Percentiles rank a stretch among this genome's conserved stretches.
phyloP scores from a whole-genome alignment of 1,284 basidiomycete genomes.

The Ustilago tritici region DNA sequence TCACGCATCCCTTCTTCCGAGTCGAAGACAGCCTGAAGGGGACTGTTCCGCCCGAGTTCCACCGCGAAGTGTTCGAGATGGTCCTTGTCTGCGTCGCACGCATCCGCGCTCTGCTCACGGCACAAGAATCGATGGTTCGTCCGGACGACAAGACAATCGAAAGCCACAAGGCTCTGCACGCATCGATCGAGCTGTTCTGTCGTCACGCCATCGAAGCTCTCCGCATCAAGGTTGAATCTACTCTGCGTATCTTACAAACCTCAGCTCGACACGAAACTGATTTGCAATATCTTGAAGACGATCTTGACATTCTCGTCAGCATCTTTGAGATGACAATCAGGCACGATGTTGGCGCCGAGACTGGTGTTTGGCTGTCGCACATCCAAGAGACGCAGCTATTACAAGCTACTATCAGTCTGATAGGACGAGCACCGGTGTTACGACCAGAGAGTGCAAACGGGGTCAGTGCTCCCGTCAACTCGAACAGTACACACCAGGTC shows the following conservation, averaged over 20 bases:
- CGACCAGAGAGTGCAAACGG: slow-evolving; percentile 30
- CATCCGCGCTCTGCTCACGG: slow-evolving; percentile 29
- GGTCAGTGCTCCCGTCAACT: slow-evolving; percentile 17
- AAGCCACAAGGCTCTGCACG: slow-evolving; percentile 75
- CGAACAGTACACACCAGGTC: slow-evolving; percentile 41
- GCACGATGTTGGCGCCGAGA: slow-evolving; percentile 74
- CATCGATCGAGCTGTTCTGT: slow-evolving; percentile 82
- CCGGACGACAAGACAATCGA: slow-evolving; percentile 44
- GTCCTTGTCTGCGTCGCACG: slow-evolving; percentile 42
- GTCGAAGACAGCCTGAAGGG: slow-evolving; percentile 82
- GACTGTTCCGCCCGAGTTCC: slow-evolving; percentile 78
- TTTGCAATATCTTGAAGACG: slow-evolving; percentile 75
- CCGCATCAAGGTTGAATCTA: slow-evolving; percentile 77
- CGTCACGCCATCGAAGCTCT: slow-evolving; percentile 77
- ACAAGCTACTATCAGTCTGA: slow-evolving; percentile 80
- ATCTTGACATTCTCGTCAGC: slow-evolving; percentile 82
- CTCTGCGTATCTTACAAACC: slow-evolving; percentile 63
- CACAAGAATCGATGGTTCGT: slow-evolving; percentile 15
- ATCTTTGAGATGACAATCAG: slow-evolving; percentile 84
- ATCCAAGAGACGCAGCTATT: slow-evolving; percentile 86
- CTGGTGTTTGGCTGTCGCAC: slow-evolving; percentile 82
- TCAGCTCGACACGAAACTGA: slow-evolving; percentile 75
- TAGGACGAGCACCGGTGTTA: slow-evolving; percentile 73
- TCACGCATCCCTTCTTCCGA: slow-evolving; percentile 80
- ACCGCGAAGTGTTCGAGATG: slow-evolving; percentile 71